Conservation (phyloP, 2,329 filamentous ascomycete genomes). For the Ceratocystis harringtonii region DNA sequence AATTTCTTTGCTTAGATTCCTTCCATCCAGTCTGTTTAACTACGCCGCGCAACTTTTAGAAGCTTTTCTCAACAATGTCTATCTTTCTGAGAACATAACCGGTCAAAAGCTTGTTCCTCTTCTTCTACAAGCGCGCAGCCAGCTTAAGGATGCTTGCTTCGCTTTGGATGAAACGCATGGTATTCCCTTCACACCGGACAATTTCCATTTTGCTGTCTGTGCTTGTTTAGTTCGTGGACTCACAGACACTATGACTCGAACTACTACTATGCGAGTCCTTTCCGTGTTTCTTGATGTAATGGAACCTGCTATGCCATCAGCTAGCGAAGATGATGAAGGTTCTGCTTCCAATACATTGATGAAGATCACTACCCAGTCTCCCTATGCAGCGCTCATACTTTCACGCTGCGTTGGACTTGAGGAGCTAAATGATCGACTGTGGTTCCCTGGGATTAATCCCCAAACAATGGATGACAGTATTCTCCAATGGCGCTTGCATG, state of each 20-base stretch:
- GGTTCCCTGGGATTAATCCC: conserved; percentile 41
- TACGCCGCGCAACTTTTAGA: conserved; percentile 50
- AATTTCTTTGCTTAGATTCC: conserved; percentile 48
- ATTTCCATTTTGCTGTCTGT: conserved; percentile 52
- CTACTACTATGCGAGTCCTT: conserved; percentile 43
- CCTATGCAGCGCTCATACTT: conserved; percentile 46
- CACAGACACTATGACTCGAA: conserved; percentile 45
- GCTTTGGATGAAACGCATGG: conserved; percentile 51
- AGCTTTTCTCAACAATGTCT: conserved; percentile 48
- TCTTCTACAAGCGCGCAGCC: conserved; percentile 44
- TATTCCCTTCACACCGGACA: conserved; percentile 47
- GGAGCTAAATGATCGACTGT: conserved; percentile 48
- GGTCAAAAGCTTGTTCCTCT: conserved; percentile 44
- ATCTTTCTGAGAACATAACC: conserved; percentile 42
- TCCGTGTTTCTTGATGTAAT: conserved; percentile 40
- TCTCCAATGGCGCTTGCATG: conserved; percentile 28
- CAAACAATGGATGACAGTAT: conserved; percentile 28
- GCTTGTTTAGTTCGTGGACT: conserved; percentile 49
- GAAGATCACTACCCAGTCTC: conserved; percentile 26
- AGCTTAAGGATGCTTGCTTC: conserved; percentile 46
- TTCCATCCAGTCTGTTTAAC: conserved; percentile 48
- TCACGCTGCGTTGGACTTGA: conserved; percentile 40
- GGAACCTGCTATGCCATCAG: conserved; percentile 17
- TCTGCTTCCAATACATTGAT: conserved; percentile 21
- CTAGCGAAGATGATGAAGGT: conserved; percentile 20